Evolutionary conservation across 768 basidiomycete species (phyloP).

Genomic region (Boletellus ananiceps): DNA sequence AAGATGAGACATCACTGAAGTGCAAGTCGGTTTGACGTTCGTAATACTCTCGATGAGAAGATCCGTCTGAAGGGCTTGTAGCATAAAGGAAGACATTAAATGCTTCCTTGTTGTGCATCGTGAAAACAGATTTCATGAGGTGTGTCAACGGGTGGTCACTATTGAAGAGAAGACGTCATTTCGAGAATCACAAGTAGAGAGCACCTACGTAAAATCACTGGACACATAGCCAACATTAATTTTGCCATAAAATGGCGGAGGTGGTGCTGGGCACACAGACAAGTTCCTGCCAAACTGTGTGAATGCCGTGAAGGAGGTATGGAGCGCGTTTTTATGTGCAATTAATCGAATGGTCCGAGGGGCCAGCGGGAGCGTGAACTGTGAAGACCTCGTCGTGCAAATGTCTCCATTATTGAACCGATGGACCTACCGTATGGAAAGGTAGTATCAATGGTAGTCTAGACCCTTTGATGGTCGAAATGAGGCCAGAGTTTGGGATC

Average conservation of each 20-base stretch:
- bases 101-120: conserved; percentile 35
- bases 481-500: conserved; percentile 18
- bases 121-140: conserved; percentile 49
- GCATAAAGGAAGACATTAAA: conserved; percentile 47
- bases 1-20: conserved; percentile 41
- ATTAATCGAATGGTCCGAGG: conserved; percentile 41
- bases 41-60: conserved; percentile 40
- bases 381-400: neutral
- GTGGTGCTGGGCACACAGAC: conserved; percentile 38
- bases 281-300: conserved; percentile 27
- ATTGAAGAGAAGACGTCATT: neutral
- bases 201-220: conserved; percentile 41
- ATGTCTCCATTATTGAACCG: neutral
- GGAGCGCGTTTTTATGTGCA: conserved; percentile 44
- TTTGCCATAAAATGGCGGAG: conserved; percentile 36
- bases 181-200: neutral
- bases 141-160: conserved; percentile 51
- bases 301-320: conserved; percentile 40
- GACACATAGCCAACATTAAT: conserved; percentile 49
- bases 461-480: conserved; percentile 26
- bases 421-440: conserved; percentile 41
- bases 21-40: conserved; percentile 34
- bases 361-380: conserved; percentile 46
- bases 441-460: conserved; percentile 42
- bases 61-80: conserved; percentile 44